A percentile compares a stretch with the other conserved stretches of the same genome.
Conservation (phyloP, 148 eudicot species). For the Fagopyrum esculentum region DNA sequence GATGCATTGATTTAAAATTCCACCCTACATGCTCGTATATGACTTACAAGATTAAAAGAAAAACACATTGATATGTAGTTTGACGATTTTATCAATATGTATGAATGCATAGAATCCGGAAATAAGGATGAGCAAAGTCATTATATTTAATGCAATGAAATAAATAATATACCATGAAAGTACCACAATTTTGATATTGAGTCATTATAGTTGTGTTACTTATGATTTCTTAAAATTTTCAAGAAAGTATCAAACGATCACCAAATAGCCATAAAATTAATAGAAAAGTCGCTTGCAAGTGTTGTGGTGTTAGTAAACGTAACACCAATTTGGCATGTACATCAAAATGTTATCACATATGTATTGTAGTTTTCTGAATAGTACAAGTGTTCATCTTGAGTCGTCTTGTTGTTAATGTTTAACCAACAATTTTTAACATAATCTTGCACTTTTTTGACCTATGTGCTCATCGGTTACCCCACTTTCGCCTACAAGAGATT, state of each 20-base stretch:
- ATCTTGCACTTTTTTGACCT: neutral
- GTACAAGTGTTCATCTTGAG: constrained; percentile 9
- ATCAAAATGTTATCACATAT: neutral
- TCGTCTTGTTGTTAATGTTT: neutral
- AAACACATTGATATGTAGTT: neutral
- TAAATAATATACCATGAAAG: neutral
- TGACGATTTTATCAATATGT: neutral
- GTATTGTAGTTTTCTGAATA: neutral
- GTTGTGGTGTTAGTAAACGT: neutral
- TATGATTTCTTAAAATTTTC: neutral
- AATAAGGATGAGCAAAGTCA: neutral
- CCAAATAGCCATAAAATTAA: neutral
- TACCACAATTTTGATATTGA: neutral
- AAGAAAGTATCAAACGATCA: neutral
- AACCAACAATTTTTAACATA: neutral
- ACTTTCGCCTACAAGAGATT: neutral
- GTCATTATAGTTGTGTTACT: neutral
- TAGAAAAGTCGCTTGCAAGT: neutral
- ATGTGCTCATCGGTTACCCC: neutral
- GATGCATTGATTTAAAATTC: neutral
- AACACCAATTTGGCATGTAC: neutral
- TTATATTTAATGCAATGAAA: neutral
- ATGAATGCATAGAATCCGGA: neutral
- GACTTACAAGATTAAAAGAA: neutral
- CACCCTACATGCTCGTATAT: neutral